A percentile compares a stretch with the other conserved stretches of the same genome.
phyloP scores from a whole-genome alignment of 371 early-diverging fungal genomes.

The Syncephalastrum contaminatum region DNA sequence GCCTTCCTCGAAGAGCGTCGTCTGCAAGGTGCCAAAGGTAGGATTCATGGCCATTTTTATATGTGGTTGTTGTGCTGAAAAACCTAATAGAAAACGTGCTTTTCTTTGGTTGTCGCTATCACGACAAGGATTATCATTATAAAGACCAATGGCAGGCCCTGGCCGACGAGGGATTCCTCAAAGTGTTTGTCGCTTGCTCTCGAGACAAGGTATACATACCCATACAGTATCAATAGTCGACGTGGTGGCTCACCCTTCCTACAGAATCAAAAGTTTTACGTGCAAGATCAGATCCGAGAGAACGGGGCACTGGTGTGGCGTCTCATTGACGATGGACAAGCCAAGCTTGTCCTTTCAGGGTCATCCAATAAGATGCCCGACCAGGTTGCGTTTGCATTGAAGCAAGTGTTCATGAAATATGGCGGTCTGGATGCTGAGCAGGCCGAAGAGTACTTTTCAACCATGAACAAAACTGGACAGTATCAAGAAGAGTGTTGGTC shows the following conservation, averaged over 20 bases:
- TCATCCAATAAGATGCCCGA: conserved; percentile 83
- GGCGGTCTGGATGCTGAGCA: conserved; percentile 57
- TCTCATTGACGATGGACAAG: conserved; percentile 57
- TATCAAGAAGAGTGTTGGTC: conserved; percentile 92
- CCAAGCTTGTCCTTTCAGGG: conserved; percentile 70
- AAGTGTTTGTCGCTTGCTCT: conserved; percentile 75
- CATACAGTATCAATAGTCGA: not conserved
- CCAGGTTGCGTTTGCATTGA: conserved; percentile 76
- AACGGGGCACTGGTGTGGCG: conserved; percentile 64
- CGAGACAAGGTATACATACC: conserved; percentile 43
- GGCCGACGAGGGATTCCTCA: conserved; percentile 43
- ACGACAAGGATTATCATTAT: conserved; percentile 73
- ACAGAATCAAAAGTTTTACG: conserved; percentile 54
- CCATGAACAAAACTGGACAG: conserved; percentile 65
- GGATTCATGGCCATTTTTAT: not conserved
- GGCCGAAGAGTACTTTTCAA: conserved; percentile 59
- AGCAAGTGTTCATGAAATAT: conserved; percentile 54
- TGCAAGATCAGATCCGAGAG: conserved; percentile 79
- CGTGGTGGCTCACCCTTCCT: not conserved
- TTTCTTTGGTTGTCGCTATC: conserved; percentile 82
- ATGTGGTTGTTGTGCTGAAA: not conserved
- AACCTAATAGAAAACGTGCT: conserved; percentile 56
- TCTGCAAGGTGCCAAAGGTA: conserved; percentile 42
- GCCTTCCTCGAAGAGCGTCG: conserved; percentile 75
- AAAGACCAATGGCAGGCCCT: conserved; percentile 62